Evolutionary conservation across 176 grass and related monocot species (phyloP).

Genomic region (Paspalum notatum): DNA sequence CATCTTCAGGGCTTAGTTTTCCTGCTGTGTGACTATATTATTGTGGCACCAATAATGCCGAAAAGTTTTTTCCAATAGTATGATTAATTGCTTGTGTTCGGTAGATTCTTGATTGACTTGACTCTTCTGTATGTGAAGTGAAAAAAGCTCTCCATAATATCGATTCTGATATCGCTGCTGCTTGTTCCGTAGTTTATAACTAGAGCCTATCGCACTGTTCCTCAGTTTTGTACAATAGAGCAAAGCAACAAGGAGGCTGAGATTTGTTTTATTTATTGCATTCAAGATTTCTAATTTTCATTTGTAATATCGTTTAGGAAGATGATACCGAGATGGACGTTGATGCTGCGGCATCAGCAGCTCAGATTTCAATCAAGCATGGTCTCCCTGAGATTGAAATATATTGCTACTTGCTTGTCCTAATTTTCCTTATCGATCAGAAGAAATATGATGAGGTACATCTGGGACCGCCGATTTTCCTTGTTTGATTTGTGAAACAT

Average conservation of each 20-base stretch:
- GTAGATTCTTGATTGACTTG: neutral
- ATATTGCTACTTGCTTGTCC: constrained; percentile 80
- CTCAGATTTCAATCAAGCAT: constrained; percentile 65
- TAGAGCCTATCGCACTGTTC: neutral
- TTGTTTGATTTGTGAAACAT: neutral
- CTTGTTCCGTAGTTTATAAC: neutral
- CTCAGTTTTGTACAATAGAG: neutral
- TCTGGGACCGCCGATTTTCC: neutral
- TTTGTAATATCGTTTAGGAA: constrained; percentile 50
- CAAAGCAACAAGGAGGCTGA: neutral
- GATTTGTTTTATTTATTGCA: neutral
- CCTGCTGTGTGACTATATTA: neutral
- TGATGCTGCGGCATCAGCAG: constrained; percentile 45
- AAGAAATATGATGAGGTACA: constrained; percentile 75
- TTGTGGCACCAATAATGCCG: neutral
- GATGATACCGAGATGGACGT: constrained; percentile 76
- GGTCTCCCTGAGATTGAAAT: constrained; percentile 83
- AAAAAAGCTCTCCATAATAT: neutral
- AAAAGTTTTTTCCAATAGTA: no score
- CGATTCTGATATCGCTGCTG: neutral
- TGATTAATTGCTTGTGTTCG: neutral
- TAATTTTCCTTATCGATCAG: constrained; percentile 84
- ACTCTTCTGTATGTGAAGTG: neutral
- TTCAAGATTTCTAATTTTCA: neutral
- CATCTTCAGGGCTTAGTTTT: neutral